Evolutionary conservation across 2,329 filamentous ascomycete genomes (phyloP), one percentile per base, ranked within the genome.

Genomic region (Pyrenochaeta sp.): DNA sequence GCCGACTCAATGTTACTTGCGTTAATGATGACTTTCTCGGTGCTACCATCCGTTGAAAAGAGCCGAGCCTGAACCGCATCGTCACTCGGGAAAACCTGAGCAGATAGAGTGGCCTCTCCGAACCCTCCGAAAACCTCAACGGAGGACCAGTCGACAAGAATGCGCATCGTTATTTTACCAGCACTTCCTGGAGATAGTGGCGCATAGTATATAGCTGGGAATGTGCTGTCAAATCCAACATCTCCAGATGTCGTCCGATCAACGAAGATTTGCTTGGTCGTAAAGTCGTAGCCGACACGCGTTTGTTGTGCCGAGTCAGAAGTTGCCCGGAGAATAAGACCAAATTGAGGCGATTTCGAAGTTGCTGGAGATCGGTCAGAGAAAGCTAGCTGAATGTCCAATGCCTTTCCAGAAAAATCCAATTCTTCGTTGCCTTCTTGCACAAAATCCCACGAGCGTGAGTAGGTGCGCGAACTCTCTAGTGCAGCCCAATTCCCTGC

Each of bases 121-220:
- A n/a, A 7, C 21, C 43, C 43, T 36, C 43, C 43, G 33, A 46
- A 46, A 17, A 46, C 43, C 43, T 46, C 43, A 27, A 46, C 43
- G 23, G 43, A 46, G 14, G 43, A 46, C 43, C 43, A 46, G 31
- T 46, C 43, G 43, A 46, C 43, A 46, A 46, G 43, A 46, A 46
- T 46, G 29, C 43, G 43, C 31, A 46, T 46, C 29, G 43, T 46
- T 11, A 46, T 36, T 36, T 33, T 36, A 27, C 43, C 43, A 20
- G 35, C 11, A 11, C 17, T 35, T 2, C 21, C 43, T 46, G 43
- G n/a, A 36, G 43, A 46, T 11, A 46, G 11, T n/a, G 43, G 43
- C 17, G 43, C 43, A 36, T 46, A 46, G 43, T n/a, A 46, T 46
- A 27, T 32, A 20, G 43, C 43, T 20, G 43, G 43, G 21, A 46